These are phyloP conservation scores for Basipetospora chlamydospora DNA, from an alignment of 2,329 filamentous ascomycete species.

Conservation along the genomic window DNA sequence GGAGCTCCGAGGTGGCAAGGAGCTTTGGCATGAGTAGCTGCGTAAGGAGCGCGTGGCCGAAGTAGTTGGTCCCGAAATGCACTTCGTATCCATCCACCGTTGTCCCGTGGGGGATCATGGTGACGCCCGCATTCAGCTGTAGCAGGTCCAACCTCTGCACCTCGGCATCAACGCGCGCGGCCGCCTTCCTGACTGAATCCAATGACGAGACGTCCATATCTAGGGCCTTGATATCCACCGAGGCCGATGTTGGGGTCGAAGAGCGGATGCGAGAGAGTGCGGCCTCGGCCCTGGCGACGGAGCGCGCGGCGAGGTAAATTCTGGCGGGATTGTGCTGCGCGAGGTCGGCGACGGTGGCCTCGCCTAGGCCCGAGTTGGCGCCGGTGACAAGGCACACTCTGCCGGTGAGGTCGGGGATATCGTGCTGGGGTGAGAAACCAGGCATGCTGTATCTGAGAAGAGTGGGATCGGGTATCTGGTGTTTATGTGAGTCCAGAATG, in stretches of 20 bases:
- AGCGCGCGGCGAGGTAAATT: conserved; percentile 26
- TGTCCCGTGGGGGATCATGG: conserved; percentile 8
- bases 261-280: no score
- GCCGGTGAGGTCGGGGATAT: conserved; percentile 6
- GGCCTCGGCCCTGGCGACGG: conserved; percentile 14
- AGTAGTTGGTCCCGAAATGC: conserved; percentile 38
- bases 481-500: no score
- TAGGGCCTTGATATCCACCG: no score
- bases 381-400: conserved; percentile 28
- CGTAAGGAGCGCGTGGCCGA: conserved; percentile 39
- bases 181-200: conserved; percentile 13
- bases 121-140: conserved; percentile 11
- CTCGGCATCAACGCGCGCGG: conserved; percentile 10
- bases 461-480: no score
- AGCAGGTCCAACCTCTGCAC: conserved; percentile 12
- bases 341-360: conserved; percentile 6
- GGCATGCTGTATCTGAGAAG: no score
- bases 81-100: conserved; percentile 15
- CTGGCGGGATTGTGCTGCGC: conserved; percentile 23
- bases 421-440: no score
- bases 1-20: no score
- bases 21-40: conserved; percentile 31
- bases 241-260: no score
- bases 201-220: conserved; percentile 14
- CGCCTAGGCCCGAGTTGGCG: conserved; percentile 25